These are phyloP conservation scores for Cercospora brassicicola DNA, from an alignment of 2,329 filamentous ascomycete species.

Conservation along the genomic window DNA sequence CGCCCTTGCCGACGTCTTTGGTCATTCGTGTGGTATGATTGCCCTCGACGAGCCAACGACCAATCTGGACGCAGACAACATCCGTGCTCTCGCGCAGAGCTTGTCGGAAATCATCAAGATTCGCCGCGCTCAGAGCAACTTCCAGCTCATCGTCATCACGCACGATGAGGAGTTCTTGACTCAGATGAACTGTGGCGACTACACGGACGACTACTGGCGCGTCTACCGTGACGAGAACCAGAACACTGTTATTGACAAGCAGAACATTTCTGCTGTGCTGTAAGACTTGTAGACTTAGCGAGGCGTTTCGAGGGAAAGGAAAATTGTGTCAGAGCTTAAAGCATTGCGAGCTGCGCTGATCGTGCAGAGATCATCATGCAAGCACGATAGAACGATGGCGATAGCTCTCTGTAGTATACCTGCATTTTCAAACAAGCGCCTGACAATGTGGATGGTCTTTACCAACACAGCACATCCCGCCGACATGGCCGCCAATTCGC, in stretches of 20 bases:
- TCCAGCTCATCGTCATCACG: constrained; percentile 97
- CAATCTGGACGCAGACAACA: constrained; percentile 94
- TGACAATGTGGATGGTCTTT: too few relatives aligned
- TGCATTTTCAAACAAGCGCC: not conserved
- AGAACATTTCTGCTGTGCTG: constrained; percentile 42
- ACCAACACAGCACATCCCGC: too few relatives aligned
- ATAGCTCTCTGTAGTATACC: not conserved
- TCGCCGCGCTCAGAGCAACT: constrained; percentile 83
- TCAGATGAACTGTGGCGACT: constrained; percentile 91
- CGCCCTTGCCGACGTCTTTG: constrained; percentile 93
- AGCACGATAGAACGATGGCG: not conserved
- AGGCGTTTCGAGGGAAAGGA: constrained; percentile 5
- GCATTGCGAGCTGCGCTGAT: not conserved
- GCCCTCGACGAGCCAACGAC: constrained; percentile 97
- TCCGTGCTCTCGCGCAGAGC: constrained; percentile 79
- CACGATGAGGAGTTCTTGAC: constrained; percentile 96
- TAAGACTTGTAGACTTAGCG: not conserved
- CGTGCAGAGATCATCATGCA: not conserved
- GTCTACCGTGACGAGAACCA: constrained; percentile 80
- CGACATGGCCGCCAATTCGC: too few relatives aligned
- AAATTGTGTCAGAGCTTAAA: not conserved
- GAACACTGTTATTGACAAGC: constrained; percentile 79
- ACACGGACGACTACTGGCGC: constrained; percentile 87
- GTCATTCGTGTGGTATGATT: constrained; percentile 91
- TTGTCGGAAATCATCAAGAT: constrained; percentile 83